These are phyloP conservation scores for Kodamaea fukazawae DNA, from an alignment of 805 yeast species.

Conservation along the genomic window DNA sequence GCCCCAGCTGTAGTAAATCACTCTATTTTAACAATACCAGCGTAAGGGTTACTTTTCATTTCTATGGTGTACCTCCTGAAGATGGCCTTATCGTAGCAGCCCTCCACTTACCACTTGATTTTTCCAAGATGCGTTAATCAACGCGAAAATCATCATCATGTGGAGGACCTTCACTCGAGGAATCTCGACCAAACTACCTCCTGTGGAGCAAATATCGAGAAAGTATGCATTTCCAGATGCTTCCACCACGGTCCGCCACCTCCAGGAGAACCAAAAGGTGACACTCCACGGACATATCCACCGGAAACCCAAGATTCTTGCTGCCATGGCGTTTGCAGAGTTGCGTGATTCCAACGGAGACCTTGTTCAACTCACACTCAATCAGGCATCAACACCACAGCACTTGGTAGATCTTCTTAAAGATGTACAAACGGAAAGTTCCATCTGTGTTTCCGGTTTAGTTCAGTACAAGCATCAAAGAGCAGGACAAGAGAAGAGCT, in stretches of 20 bases:
- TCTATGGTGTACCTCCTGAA: too few species aligned
- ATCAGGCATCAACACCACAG: constrained; percentile 41
- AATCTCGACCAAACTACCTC: not conserved
- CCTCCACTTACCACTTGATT: too few species aligned
- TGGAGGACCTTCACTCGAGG: too few species aligned
- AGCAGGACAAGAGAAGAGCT: constrained; percentile 22
- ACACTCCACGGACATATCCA: constrained; percentile 83
- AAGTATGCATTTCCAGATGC: constrained; percentile 6
- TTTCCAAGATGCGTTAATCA: too few species aligned
- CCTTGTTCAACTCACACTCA: constrained; percentile 47
- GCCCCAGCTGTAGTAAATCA: too few species aligned
- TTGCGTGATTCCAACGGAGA: constrained; percentile 75
- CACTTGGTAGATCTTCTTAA: constrained; percentile 39
- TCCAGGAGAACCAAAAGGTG: constrained; percentile 22
- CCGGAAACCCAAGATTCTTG: constrained; percentile 65
- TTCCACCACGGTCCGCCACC: constrained; percentile 1
- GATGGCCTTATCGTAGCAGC: too few species aligned
- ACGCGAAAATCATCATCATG: too few species aligned
- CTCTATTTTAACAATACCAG: too few species aligned
- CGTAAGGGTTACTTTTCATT: too few species aligned
- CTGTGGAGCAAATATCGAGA: constrained; percentile 3
- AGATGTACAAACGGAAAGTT: constrained; percentile 66
- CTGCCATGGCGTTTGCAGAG: constrained; percentile 69
- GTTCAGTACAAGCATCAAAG: constrained; percentile 34
- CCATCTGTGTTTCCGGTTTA: constrained; percentile 63